Percentiles rank a stretch among this genome's conserved stretches.
phyloP scores from a whole-genome alignment of 1,139 yeast species.

The Martiniozyma asiatica region DNA sequence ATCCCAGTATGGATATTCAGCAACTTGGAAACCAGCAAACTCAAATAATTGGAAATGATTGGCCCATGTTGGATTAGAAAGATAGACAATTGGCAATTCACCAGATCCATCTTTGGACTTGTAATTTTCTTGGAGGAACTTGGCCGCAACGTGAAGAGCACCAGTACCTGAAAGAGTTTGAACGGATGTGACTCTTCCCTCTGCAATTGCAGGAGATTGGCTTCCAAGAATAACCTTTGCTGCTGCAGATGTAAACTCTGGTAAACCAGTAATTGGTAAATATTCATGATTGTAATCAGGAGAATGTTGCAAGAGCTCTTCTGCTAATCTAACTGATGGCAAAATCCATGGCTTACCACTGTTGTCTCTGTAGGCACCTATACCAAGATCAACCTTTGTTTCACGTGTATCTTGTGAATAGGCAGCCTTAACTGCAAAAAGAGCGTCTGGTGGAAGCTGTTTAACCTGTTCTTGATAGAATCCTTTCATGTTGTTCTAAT shows the following conservation, averaged over 20 bases:
- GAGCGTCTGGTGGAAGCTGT: slow-evolving; percentile 64
- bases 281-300: slow-evolving; percentile 83
- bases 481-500: slow-evolving; percentile 10
- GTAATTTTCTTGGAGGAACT: slow-evolving; percentile 50
- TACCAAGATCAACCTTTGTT: slow-evolving; percentile 69
- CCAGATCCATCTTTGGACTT: slow-evolving; percentile 25
- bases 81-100: slow-evolving; percentile 44
- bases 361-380: slow-evolving; percentile 94
- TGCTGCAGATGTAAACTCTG: slow-evolving; percentile 57
- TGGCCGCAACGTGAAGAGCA: slow-evolving; percentile 80
- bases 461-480: slow-evolving; percentile 33
- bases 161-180: slow-evolving; percentile 96
- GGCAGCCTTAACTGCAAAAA: slow-evolving; percentile 75
- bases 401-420: slow-evolving; percentile 50
- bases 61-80: slow-evolving; percentile 94
- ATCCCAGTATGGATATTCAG: slow-evolving; percentile 71
- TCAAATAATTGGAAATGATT: slow-evolving; percentile 79
- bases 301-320: slow-evolving; percentile 38
- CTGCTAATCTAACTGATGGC: slow-evolving; percentile 73
- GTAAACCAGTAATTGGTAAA: slow-evolving; percentile 69
- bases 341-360: slow-evolving; percentile 89
- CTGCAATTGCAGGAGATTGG: slow-evolving; percentile 41
- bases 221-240: slow-evolving; percentile 72
- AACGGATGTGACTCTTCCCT: slow-evolving; percentile 52
- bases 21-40: slow-evolving; percentile 51